Percentiles rank a stretch among this genome's conserved stretches.
These are phyloP conservation scores for Penicillium digitatum DNA, from an alignment of 2,329 filamentous ascomycete species.

Conservation along the genomic window DNA sequence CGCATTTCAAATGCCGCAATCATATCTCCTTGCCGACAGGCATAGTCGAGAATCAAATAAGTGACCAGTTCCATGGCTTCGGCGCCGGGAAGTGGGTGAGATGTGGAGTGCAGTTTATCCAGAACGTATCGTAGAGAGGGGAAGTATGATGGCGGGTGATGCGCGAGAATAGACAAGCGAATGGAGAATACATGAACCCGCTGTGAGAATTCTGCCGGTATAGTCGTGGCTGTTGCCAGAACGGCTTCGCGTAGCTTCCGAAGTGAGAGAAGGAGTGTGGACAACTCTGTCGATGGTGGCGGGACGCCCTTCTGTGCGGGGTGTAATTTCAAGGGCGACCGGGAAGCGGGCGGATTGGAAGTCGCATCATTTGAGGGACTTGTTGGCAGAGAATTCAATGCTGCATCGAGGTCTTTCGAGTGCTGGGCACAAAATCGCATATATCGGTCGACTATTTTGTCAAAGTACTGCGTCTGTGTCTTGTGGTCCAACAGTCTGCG, in stretches of 20 bases:
- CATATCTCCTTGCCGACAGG: slow-evolving; percentile 75
- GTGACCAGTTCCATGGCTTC: slow-evolving; percentile 75
- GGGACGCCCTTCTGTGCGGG: slow-evolving; percentile 27
- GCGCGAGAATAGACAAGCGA: slow-evolving; percentile 73
- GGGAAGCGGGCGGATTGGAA: slow-evolving; percentile 37
- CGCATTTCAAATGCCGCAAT: slow-evolving; percentile 67
- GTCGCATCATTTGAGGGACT: slow-evolving; percentile 39
- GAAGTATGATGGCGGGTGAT: slow-evolving; percentile 83
- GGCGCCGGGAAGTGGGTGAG: slow-evolving; percentile 63
- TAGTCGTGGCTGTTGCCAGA: slow-evolving; percentile 64
- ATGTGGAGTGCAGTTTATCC: slow-evolving; percentile 60
- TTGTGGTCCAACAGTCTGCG: slow-evolving; percentile 67
- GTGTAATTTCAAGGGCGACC: slow-evolving; percentile 19
- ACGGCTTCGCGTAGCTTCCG: slow-evolving; percentile 90
- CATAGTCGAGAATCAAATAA: slow-evolving; percentile 82
- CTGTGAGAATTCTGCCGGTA: slow-evolving; percentile 76
- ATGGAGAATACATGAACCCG: slow-evolving; percentile 90
- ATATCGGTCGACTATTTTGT: slow-evolving; percentile 81
- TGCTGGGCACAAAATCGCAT: slow-evolving; percentile 81
- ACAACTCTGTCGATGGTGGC: slow-evolving; percentile 60
- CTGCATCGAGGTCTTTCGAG: slow-evolving; percentile 67
- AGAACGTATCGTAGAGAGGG: slow-evolving; percentile 80
- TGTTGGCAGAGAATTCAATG: slow-evolving; percentile 63
- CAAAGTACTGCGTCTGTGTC: slow-evolving; percentile 80
- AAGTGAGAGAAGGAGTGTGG: slow-evolving; percentile 74